phyloP scores from a whole-genome alignment of 345 rosid genomes.

The Populus euphratica region DNA sequence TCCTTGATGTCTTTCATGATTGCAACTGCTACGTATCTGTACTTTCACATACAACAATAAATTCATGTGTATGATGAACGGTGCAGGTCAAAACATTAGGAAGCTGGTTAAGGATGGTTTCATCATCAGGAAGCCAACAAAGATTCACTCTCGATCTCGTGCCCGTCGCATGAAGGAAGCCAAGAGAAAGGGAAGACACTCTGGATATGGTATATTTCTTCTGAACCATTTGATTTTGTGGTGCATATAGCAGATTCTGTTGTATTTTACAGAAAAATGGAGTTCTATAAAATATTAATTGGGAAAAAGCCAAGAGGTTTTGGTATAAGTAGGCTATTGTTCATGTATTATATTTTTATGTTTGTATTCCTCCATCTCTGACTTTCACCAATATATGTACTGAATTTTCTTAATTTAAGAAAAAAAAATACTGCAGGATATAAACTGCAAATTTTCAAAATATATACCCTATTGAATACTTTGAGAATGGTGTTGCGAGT shows the following conservation, averaged over 20 bases:
- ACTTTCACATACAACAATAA: background rate
- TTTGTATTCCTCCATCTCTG: background rate
- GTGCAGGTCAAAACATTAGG: constrained; percentile 83
- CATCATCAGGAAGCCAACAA: constrained; percentile 92
- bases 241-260: background rate
- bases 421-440: background rate
- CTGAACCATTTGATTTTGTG: background rate
- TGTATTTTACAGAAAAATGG: background rate
- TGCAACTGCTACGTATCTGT: background rate
- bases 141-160: constrained; percentile 93
- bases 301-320: background rate
- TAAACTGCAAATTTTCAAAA: background rate
- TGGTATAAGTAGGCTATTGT: background rate
- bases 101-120: constrained; percentile 95
- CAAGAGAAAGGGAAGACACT: constrained; percentile 91
- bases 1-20: background rate
- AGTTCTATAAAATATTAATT: background rate
- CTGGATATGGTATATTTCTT: constrained; percentile 71
- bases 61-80: background rate
- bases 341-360: background rate
- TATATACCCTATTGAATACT: background rate
- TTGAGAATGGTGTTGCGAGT: background rate
- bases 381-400: background rate
- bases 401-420: background rate
- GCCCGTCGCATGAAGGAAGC: constrained; percentile 86